Evolutionary conservation across 1,284 basidiomycete species (phyloP).

Genomic region (Neolentinus lepideus): DNA sequence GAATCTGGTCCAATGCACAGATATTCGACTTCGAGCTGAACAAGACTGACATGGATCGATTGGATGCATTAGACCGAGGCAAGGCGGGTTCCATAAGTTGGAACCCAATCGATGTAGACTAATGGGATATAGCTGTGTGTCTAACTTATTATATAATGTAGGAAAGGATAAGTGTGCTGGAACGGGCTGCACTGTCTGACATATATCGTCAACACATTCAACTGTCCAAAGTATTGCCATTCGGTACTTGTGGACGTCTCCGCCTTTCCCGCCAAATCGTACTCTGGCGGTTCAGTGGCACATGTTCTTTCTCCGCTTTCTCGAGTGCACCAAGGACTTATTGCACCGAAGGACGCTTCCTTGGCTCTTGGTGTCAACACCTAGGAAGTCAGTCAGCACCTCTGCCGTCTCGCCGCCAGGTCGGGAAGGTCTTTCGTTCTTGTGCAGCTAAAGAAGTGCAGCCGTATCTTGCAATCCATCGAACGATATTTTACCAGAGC

Average conservation of each 20-base stretch:
- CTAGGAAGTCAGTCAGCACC: not conserved
- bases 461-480: not conserved
- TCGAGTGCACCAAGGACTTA: not conserved
- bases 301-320: not conserved
- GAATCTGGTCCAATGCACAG: conserved; percentile 46
- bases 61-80: conserved; percentile 43
- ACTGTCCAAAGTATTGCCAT: no score
- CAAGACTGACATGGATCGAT: conserved; percentile 37
- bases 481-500: not conserved
- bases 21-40: conserved; percentile 49
- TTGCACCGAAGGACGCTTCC: not conserved
- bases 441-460: not conserved
- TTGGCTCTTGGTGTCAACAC: not conserved
- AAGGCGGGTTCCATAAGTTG: conserved; percentile 39
- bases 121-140: conserved; percentile 1
- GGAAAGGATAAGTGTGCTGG: not conserved
- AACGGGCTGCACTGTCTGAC: not conserved
- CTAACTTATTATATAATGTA: no score
- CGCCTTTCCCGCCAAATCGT: not conserved
- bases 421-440: not conserved
- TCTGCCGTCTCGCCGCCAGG: not conserved
- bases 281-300: not conserved
- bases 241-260: no score
- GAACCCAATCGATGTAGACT: conserved; percentile 39
- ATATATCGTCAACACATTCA: no score